These are phyloP conservation scores for Pelargonium australe DNA, from an alignment of 441 rosid species.

Conservation along the genomic window DNA sequence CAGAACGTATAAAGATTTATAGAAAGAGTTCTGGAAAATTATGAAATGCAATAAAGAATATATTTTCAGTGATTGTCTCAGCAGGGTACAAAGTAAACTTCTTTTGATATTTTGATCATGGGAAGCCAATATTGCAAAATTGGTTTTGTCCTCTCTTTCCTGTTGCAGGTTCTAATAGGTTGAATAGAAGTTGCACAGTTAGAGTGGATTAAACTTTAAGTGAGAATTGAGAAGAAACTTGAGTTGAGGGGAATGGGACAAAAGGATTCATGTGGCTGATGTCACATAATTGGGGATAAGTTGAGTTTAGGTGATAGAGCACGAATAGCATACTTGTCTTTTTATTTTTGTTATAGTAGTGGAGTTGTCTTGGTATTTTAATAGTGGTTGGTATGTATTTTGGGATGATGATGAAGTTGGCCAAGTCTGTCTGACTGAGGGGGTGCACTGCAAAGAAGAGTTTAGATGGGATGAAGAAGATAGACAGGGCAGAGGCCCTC, in stretches of 20 bases:
- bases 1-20: background rate
- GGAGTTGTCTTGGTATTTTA: too few species aligned
- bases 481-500: too few species aligned
- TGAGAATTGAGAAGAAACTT: background rate
- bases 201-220: background rate
- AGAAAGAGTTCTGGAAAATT: too few species aligned
- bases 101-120: background rate
- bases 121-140: background rate
- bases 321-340: background rate
- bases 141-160: background rate
- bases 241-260: background rate
- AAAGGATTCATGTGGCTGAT: slow-evolving; percentile 1
- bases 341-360: background rate
- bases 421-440: too few species aligned
- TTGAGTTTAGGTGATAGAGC: background rate
- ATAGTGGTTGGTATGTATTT: too few species aligned
- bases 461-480: too few species aligned
- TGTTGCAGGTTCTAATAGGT: background rate
- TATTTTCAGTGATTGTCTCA: background rate
- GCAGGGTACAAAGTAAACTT: background rate
- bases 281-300: background rate
- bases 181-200: background rate
- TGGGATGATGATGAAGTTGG: too few species aligned
- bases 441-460: too few species aligned
- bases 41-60: too few species aligned